Percentiles rank a stretch among this genome's conserved stretches.
phyloP scores from a whole-genome alignment of 2,329 filamentous ascomycete genomes.

The Ascochyta fabae region DNA sequence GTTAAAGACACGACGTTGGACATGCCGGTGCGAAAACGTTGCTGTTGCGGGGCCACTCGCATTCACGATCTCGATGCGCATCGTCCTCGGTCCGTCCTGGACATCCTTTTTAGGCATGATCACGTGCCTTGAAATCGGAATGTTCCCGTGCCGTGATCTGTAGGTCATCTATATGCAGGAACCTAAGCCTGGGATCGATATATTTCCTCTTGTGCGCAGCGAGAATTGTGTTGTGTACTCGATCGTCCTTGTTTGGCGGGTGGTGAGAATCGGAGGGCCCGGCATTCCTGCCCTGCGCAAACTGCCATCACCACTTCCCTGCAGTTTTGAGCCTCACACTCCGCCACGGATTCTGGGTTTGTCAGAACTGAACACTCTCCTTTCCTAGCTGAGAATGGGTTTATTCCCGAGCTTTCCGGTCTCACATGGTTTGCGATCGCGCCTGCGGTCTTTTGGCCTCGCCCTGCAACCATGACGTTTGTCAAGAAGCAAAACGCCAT shows the following conservation, averaged over 20 bases:
- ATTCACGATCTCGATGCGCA: conserved; percentile 13
- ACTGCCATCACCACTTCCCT: not conserved
- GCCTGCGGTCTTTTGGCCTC: not conserved
- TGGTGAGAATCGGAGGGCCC: not conserved
- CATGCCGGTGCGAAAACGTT: conserved; percentile 6
- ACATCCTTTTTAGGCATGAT: not conserved
- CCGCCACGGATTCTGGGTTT: not conserved
- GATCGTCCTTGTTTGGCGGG: not conserved
- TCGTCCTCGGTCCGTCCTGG: too few relatives aligned
- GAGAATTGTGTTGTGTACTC: not conserved
- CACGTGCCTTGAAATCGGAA: not conserved
- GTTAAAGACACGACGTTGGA: not conserved
- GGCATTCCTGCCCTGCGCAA: not conserved
- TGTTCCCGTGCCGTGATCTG: not conserved
- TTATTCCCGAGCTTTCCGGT: not conserved
- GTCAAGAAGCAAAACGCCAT: not conserved
- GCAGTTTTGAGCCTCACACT: conserved; percentile 4
- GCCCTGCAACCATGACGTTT: not conserved
- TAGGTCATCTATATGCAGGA: not conserved
- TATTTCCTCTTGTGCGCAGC: too few relatives aligned
- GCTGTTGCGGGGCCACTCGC: conserved; percentile 13
- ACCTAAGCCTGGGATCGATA: too few relatives aligned
- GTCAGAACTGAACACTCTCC: not conserved
- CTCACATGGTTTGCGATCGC: not conserved
- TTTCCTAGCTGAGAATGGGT: not conserved